These are phyloP conservation scores for Ogataea hybrid DNA, from an alignment of 1,139 yeast genomes.

Conservation along the genomic window DNA sequence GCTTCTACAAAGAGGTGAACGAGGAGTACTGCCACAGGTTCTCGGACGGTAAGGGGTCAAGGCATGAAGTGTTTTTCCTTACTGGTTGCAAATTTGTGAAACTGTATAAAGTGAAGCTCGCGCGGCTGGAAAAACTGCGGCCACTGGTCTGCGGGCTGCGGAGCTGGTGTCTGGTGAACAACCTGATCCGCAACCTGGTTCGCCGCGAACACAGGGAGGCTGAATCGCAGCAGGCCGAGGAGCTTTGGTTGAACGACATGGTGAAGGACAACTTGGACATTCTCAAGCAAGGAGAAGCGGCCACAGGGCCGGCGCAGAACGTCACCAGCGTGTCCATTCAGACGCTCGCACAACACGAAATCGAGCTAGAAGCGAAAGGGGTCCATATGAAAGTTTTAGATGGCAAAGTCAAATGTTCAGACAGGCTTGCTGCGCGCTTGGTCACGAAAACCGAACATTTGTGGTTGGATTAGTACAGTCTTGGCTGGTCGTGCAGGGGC, in stretches of 20 bases:
- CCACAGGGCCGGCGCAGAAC: background rate
- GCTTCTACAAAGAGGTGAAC: constrained; percentile 16
- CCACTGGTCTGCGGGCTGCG: constrained; percentile 20
- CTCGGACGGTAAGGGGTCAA: constrained; percentile 2
- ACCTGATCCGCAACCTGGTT: constrained; percentile 21
- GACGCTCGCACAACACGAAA: constrained; percentile 15
- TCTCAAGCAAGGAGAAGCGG: background rate
- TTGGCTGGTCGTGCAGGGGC: constrained; percentile 9
- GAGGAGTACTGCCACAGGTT: constrained; percentile 12
- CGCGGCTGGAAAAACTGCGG: constrained; percentile 19
- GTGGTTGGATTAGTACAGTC: constrained; percentile 2
- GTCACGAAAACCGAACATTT: constrained; percentile 19
- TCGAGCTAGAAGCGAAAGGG: constrained; percentile 8
- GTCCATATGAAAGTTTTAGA: constrained; percentile 6
- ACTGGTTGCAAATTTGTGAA: constrained; percentile 28
- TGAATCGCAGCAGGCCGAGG: constrained; percentile 3
- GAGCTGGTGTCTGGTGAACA: constrained; percentile 27
- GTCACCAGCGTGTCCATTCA: constrained; percentile 12
- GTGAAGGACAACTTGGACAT: constrained; percentile 18
- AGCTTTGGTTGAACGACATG: constrained; percentile 21
- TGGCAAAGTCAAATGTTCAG: constrained; percentile 7
- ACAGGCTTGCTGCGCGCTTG: constrained; percentile 9
- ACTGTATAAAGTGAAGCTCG: constrained; percentile 25
- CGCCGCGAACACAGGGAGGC: constrained; percentile 4
- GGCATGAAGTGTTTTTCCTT: constrained; percentile 13